Conservation (phyloP, 2,329 filamentous ascomycete species). For the Cordyceps cicadae region DNA sequence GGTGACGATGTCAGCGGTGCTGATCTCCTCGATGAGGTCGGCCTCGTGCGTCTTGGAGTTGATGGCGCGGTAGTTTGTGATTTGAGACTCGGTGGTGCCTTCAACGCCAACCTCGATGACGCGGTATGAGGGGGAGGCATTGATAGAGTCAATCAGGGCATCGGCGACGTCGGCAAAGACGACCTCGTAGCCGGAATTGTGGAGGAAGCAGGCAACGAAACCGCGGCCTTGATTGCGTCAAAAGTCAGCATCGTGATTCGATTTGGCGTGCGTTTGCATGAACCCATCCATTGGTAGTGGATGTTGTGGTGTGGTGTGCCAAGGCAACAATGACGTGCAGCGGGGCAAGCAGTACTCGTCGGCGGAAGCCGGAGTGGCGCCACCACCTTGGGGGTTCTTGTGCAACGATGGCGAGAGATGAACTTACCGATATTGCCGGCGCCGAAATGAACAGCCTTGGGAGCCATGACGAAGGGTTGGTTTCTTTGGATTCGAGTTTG, state of each 20-base stretch:
- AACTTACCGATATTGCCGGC: constrained; percentile 70
- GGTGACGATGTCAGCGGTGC: constrained; percentile 82
- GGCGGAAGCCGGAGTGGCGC: constrained; percentile 5
- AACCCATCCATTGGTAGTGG: not conserved
- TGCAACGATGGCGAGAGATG: not conserved
- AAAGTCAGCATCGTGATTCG: constrained; percentile 1
- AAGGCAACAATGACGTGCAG: constrained; percentile 3
- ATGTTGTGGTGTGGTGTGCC: not conserved
- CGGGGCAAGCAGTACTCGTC: not conserved
- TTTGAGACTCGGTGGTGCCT: constrained; percentile 70
- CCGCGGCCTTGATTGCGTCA: constrained; percentile 46
- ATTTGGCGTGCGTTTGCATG: not conserved
- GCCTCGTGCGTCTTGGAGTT: constrained; percentile 83
- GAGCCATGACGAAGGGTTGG: constrained; percentile 29
- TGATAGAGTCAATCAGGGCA: constrained; percentile 68
- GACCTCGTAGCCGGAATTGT: constrained; percentile 92
- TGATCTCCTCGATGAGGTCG: constrained; percentile 76
- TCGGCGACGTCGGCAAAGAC: constrained; percentile 94
- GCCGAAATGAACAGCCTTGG: constrained; percentile 74
- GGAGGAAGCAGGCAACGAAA: constrained; percentile 85
- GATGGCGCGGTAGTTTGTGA: constrained; percentile 94
- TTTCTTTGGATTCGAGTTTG: constrained; percentile 9
- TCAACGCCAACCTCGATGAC: constrained; percentile 89
- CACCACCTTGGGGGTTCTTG: not conserved
- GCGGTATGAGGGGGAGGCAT: constrained; percentile 68